Evolutionary conservation across 345 rosid species (phyloP), one percentile per base, ranked within the genome.

Genomic region (Anastatica hierochuntica): DNA sequence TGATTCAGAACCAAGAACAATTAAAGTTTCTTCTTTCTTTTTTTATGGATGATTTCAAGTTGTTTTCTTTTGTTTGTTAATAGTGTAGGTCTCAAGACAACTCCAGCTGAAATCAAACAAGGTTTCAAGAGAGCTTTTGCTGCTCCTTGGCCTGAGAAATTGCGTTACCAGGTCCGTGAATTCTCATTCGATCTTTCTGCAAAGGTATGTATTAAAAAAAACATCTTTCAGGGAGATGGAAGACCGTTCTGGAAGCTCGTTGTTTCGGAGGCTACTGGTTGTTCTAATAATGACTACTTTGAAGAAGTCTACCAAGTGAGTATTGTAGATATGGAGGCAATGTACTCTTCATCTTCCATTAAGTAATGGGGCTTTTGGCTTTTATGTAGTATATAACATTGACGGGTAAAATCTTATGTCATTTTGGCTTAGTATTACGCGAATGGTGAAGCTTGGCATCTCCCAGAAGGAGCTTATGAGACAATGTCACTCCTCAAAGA

Each of bases 231-330:
- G 95, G 97, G 90, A 52, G 90, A 90, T 73, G 95, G 88, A 38
- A 83, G 76, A 73, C 90, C 95, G 20, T 90, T 83, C 49, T 81
- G 94, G 95, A 85, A 78, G 63, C 79, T 75, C 3, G 73, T 81
- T 60, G 90, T 90, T 50, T 72, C 86, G 13, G 90, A 85, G 69
- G 95, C 95, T 53, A 90, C 95, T 48, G 90, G 95, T 55, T 83
- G 81, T 65, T 44, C 68, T 21, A 62, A 80, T 56, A 70, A 77
- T 10, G 83, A 76, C 70, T 85, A 85, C 73, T 83, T 90, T 47
- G 94, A 85, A 71, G 97, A 90, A 72, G 80, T 90, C 42, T 85
- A 90, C 46, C 53, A 81, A 81, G 97, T 90, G 14, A 57, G 60
- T 49, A 35, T n/a, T n/a, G n/a, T n/a, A n/a, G n/a, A n/a, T n/a